Evolutionary conservation across 768 basidiomycete genomes (phyloP), one percentile per base, ranked within the genome.

Genomic region (Podaxis carcinomalis): DNA sequence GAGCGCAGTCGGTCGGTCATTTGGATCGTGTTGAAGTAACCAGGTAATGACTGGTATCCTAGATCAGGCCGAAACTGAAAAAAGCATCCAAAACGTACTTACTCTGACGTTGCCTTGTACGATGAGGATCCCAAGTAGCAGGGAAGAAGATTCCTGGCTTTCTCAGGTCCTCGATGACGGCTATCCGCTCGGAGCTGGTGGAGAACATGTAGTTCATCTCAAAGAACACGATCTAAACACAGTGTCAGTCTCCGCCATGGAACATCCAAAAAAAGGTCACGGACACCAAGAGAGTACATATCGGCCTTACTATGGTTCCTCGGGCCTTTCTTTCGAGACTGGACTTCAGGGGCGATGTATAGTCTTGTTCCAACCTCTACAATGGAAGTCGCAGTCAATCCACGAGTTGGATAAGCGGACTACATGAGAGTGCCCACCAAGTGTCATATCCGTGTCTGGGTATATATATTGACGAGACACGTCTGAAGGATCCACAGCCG

Each of bases 271-370:
- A 13, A 57, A 16, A 11, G 14, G 21, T 10, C 7, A 78, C 87
- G 55, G 69, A 93, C 93, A 23, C 95, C 95, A 9, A 96, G 82
- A 71, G 93, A 94, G 70, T 95, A 98, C 83, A 98, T 88, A 67
- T 98, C 95, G 0, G 93, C 95, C 68, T 95, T 96, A 37, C 79
- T 85, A 65, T 93, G 92, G 68, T 92, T 89, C 53, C 86, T 79
- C n/a, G 86, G 86, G 0, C 84, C 82, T 50, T 78, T 81, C 66
- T 76, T 83, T 51, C 82, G 74, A 0, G 83, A 86, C 60, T 86
- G 83, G 9, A 96, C 90, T 70, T 97, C 95, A 0, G 95, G 95
- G 0, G 95, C 95, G 54, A 96, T 95, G 70, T 97, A 98, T 19
- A 97, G 72, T 57, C 85, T 84, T 0, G 95, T 98, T 57, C 95